phyloP scores from a whole-genome alignment of 2,329 filamentous ascomycete genomes.

The Colletotrichum euphorbiae region DNA sequence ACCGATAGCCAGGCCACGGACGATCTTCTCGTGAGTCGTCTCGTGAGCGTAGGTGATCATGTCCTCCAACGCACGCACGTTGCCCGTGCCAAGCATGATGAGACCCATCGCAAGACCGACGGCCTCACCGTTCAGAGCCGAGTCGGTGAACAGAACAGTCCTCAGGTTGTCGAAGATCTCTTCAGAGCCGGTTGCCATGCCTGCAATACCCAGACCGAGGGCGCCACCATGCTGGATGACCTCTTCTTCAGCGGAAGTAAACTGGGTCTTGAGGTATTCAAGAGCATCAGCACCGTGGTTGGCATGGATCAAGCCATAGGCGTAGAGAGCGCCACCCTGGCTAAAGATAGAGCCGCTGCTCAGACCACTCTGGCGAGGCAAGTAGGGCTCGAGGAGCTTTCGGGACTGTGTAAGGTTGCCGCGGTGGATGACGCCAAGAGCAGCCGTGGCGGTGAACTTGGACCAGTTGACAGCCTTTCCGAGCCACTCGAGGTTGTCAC shows the following conservation, averaged over 20 bases:
- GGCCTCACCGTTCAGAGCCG: slow-evolving; percentile 95
- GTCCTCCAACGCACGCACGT: slow-evolving; percentile 90
- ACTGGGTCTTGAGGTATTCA: slow-evolving; percentile 81
- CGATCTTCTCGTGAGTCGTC: slow-evolving; percentile 98
- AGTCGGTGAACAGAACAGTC: slow-evolving; percentile 89
- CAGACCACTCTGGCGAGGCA: slow-evolving; percentile 81
- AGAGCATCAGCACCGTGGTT: slow-evolving; percentile 95
- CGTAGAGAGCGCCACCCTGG: slow-evolving; percentile 94
- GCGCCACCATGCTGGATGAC: slow-evolving; percentile 98
- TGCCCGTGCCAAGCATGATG: slow-evolving; percentile 98
- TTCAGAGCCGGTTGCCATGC: slow-evolving; percentile 94
- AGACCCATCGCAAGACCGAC: slow-evolving; percentile 96
- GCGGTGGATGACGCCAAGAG: slow-evolving; percentile 94
- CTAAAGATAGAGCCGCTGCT: slow-evolving; percentile 91
- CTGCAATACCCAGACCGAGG: slow-evolving; percentile 93
- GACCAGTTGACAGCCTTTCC: slow-evolving; percentile 99
- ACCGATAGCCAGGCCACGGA: slow-evolving; percentile 92
- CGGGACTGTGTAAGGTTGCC: slow-evolving; percentile 94
- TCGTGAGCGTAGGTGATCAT: slow-evolving; percentile 99
- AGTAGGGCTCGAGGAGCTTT: slow-evolving; percentile 93
- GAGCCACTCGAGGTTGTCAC: slow-evolving; percentile 97
- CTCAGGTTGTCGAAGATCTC: slow-evolving; percentile 93
- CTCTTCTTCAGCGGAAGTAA: slow-evolving; percentile 83
- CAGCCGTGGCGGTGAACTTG: slow-evolving; percentile 97
- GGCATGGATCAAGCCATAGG: slow-evolving; percentile 94